Conservation (phyloP, 768 basidiomycete genomes). For the Tulasnella sp. region DNA sequence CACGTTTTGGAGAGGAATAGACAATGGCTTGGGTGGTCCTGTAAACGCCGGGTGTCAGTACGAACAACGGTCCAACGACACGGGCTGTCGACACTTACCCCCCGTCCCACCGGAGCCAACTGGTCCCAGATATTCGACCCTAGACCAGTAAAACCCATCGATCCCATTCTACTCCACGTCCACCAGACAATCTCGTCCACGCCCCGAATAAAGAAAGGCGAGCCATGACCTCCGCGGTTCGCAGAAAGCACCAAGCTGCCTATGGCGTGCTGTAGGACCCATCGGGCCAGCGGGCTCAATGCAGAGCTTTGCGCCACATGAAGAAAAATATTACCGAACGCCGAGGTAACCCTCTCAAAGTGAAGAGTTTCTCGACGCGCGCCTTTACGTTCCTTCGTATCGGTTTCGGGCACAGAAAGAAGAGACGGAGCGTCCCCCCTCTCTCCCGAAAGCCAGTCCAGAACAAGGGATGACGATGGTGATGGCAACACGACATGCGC, state of each 20-base stretch:
- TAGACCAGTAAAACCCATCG: background rate
- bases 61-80: background rate
- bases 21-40: background rate
- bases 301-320: background rate
- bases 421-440: background rate
- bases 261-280: background rate
- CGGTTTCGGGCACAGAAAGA: too few species aligned
- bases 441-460: background rate
- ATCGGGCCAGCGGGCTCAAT: background rate
- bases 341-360: conserved; percentile 3
- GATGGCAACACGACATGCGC: background rate
- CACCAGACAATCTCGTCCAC: too few species aligned
- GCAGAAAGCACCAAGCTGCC: background rate
- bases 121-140: background rate
- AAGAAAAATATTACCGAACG: background rate
- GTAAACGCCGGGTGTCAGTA: background rate
- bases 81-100: background rate
- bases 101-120: background rate
- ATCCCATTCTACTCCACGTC: background rate
- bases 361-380: background rate
- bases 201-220: background rate
- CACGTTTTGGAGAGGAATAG: background rate
- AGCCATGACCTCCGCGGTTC: background rate
- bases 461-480: background rate
- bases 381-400: too few species aligned